Conservation (phyloP, 306 rosid genomes). For the Pueraria montana region DNA sequence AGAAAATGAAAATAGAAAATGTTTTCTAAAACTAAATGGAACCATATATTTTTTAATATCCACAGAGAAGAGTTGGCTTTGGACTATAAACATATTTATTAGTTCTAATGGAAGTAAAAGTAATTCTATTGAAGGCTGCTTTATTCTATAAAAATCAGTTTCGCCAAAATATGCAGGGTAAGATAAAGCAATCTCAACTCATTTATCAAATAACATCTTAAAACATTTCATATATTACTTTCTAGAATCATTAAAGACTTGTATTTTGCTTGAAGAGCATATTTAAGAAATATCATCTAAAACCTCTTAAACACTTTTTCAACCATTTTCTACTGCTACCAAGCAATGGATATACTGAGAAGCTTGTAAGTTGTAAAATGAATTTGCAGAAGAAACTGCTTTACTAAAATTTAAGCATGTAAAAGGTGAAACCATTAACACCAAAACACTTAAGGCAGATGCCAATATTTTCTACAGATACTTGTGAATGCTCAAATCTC, state of each 20-base stretch:
- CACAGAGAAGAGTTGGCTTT: background rate
- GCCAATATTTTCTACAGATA: slow-evolving; percentile 15
- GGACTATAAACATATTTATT: background rate
- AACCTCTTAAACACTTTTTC: background rate
- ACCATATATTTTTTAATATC: background rate
- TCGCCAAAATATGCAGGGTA: background rate
- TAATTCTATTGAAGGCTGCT: background rate
- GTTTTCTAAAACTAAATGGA: background rate
- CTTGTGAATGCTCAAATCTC: background rate
- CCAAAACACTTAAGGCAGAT: slow-evolving; percentile 11
- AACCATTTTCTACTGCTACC: slow-evolving; percentile 15
- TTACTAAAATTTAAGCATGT: background rate
- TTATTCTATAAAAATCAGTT: background rate
- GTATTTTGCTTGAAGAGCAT: background rate
- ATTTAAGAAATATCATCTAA: slow-evolving; percentile 2
- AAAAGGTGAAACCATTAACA: background rate
- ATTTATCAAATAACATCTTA: background rate
- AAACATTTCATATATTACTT: background rate
- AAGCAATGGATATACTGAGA: too few species aligned
- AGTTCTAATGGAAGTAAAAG: background rate
- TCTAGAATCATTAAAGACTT: background rate
- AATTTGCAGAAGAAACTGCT: too few species aligned
- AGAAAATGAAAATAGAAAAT: background rate
- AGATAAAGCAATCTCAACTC: too few species aligned
- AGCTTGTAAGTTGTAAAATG: background rate